Base-by-base conservation (phyloP, 2,329 filamentous ascomycete genomes). In the Claviceps pusilla region DNA sequence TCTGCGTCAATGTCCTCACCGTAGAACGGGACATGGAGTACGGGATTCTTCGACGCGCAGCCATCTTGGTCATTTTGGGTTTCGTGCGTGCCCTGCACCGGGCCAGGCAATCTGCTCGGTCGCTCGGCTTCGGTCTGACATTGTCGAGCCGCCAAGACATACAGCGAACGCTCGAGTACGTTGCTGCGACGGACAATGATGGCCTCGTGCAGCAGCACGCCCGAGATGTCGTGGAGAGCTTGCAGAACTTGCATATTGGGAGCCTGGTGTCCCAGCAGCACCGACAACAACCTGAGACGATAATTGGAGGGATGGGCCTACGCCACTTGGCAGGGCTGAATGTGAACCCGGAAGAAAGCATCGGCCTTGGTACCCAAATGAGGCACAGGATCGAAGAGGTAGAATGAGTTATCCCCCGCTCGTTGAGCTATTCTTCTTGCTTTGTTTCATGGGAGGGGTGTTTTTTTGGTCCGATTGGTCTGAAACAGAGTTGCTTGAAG, bases 141-240 rank as follows among this genome's bases (percentile, higher is more conserved):
- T 71, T 75, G 16, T 68, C 73, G 57, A 83, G 78, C 61, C 73
- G 79, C 51, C 72, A 75, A 33, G 81, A 87, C 54, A 76, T 88
- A n/a, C 66, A 75, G 60, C 73, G 77, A 50, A 77, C 83, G 10
- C 64, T 89, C 45, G 67, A 69, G 52, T 89, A 87, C 65, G 73
- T 86, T n/a, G 73, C 75, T 7, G 73, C 70, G 43, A 82, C 80
- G 29, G 86, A 89, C 65, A 76, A 73, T 29, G 86, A 89, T 63
- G 83, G 77, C 0, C 68, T 89, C 46, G 85, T 87, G 11, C 75
- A 75, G 57, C 75, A 82, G 60, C 84, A 89, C 65, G 83, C 83
- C 2, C 69, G 68, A 37, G 82, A 82, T 60, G 82, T 84, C n/a
- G 65, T 82, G 11, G 84, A 87, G 64, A 83, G 78, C 50, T 63